phyloP scores from a whole-genome alignment of 257 asterid genomes.

The Solanum corneliomulleri region DNA sequence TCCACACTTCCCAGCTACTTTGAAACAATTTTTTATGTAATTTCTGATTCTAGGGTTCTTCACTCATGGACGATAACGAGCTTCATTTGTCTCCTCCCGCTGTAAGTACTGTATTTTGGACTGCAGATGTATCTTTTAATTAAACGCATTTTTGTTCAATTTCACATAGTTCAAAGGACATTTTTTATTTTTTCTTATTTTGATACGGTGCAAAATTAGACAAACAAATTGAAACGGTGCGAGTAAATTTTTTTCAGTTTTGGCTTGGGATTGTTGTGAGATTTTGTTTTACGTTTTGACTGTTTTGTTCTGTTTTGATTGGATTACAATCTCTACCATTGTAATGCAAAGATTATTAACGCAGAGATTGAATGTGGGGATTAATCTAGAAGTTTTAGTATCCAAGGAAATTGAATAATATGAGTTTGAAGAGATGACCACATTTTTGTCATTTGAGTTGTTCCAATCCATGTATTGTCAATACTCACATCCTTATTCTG shows the following conservation, averaged over 20 bases:
- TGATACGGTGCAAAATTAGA: too few species aligned
- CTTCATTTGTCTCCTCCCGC: not conserved
- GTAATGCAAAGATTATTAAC: not conserved
- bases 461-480: not conserved
- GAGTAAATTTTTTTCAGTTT: not conserved
- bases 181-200: too few species aligned
- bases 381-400: not conserved
- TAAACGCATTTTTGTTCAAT: too few species aligned
- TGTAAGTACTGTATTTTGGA: not conserved
- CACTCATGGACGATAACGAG: not conserved
- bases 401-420: not conserved
- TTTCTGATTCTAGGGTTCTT: not conserved
- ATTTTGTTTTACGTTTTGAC: not conserved
- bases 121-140: too few species aligned
- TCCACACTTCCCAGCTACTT: not conserved
- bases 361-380: not conserved
- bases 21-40: not conserved
- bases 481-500: too few species aligned
- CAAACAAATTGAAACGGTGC: too few species aligned
- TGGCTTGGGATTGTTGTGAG: not conserved
- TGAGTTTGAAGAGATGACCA: too few species aligned
- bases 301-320: not conserved
- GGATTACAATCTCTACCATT: not conserved
- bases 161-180: too few species aligned
- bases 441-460: too few species aligned